Conservation (phyloP, 1,139 yeast species). For the Sugiyamaella paludigena region DNA sequence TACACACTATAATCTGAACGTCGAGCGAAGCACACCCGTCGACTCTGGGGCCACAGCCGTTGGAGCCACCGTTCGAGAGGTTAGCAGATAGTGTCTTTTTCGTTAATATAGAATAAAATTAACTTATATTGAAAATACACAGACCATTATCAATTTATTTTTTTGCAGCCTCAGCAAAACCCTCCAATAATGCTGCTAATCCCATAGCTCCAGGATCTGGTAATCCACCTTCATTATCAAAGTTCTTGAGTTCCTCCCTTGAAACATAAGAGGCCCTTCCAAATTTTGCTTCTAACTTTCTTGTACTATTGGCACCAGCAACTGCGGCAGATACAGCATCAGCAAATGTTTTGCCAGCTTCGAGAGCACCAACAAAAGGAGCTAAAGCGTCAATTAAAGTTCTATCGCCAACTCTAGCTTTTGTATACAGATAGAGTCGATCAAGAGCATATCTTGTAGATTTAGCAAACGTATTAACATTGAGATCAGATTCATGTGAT, state of each 20-base stretch:
- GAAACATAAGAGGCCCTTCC: constrained; percentile 92
- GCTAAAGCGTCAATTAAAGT: constrained; percentile 84
- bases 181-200: constrained; percentile 34
- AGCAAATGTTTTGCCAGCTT: constrained; percentile 47
- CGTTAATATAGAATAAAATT: too few relatives aligned
- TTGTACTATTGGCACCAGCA: constrained; percentile 74
- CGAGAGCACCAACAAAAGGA: constrained; percentile 72
- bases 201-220: constrained; percentile 91
- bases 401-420: constrained; percentile 87
- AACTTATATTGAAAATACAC: neutral
- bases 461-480: constrained; percentile 43
- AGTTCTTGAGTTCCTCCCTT: constrained; percentile 50
- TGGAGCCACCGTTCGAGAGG: too few relatives aligned
- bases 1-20: too few relatives aligned
- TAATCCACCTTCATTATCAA: constrained; percentile 46
- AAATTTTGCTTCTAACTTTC: constrained; percentile 73
- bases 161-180: constrained; percentile 27
- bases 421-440: constrained; percentile 73
- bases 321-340: constrained; percentile 68
- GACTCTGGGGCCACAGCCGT: too few relatives aligned
- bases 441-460: constrained; percentile 54
- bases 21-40: too few relatives aligned
- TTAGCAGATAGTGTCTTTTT: too few relatives aligned
- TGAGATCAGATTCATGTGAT: constrained; percentile 33
- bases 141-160: neutral